These are phyloP conservation scores for Scopulariopsis brevicaulis DNA, from an alignment of 2,329 filamentous ascomycete genomes.

Conservation along the genomic window DNA sequence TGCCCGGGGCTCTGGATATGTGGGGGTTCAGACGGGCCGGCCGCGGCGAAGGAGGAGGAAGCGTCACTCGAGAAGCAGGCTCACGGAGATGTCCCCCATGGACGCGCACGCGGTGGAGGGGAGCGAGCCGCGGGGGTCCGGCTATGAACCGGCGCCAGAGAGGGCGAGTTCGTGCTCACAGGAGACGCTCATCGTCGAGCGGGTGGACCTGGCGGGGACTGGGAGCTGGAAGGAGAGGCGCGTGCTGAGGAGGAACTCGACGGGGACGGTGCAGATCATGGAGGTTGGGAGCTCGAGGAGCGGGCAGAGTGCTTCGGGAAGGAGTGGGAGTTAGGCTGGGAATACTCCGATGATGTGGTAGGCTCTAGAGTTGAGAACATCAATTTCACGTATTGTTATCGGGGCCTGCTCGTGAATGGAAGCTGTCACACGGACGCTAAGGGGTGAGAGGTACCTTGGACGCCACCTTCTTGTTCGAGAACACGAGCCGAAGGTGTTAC, in stretches of 20 bases:
- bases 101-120: neutral
- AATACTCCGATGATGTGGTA: neutral
- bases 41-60: neutral
- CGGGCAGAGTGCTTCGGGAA: neutral
- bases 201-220: neutral
- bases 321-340: neutral
- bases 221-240: neutral
- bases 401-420: too few relatives aligned
- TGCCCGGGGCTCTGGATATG: neutral
- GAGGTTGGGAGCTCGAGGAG: neutral
- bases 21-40: neutral
- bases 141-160: neutral
- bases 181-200: neutral
- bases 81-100: neutral
- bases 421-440: too few relatives aligned
- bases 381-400: neutral
- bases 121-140: neutral
- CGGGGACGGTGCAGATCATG: neutral
- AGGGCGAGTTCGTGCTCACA: neutral
- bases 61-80: neutral
- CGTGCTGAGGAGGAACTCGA: neutral
- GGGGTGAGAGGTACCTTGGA: neutral
- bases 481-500: too few relatives aligned
- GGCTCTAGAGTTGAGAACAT: neutral
- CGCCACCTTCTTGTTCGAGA: neutral